Evolutionary conservation across 192 early-diverging fungal species (phyloP).

Genomic region (Entomortierella lignicola): DNA sequence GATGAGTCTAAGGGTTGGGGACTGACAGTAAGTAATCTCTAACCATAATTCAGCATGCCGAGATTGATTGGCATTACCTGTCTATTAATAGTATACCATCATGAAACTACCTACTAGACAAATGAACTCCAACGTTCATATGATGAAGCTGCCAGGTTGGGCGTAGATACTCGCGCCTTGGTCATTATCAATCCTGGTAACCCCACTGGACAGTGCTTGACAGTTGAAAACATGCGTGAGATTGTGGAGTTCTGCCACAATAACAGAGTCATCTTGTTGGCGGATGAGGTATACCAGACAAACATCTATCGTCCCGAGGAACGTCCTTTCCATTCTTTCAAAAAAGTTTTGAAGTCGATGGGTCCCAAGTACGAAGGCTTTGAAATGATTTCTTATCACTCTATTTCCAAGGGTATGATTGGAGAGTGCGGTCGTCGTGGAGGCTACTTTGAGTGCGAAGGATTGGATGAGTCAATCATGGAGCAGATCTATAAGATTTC

Average conservation of each 20-base stretch:
- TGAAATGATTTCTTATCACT: constrained; percentile 97
- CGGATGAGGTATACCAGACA: constrained; percentile 99
- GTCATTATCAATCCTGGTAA: constrained; percentile 99
- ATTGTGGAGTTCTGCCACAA: constrained; percentile 89
- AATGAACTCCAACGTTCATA: constrained; percentile 75
- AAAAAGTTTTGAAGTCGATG: constrained; percentile 90
- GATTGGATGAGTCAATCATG: constrained; percentile 79
- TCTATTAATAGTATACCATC: too few species aligned
- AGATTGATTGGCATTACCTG: too few species aligned
- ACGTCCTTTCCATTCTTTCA: constrained; percentile 96
- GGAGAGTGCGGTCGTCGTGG: constrained; percentile 98
- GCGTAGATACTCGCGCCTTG: constrained; percentile 91
- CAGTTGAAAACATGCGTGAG: constrained; percentile 85
- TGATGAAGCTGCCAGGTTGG: constrained; percentile 69
- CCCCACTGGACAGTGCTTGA: constrained; percentile 94
- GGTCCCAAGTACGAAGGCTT: constrained; percentile 72
- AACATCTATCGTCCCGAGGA: constrained; percentile 86
- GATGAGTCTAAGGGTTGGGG: constrained; percentile 90
- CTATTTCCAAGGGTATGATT: constrained; percentile 97
- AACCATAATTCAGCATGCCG: neutral
- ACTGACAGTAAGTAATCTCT: constrained; percentile 61
- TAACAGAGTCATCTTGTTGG: constrained; percentile 87
- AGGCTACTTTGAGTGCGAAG: constrained; percentile 96
- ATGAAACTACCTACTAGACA: constrained; percentile 6
- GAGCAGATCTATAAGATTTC: constrained; percentile 95